phyloP scores from a whole-genome alignment of 495 filamentous ascomycete genomes.

The Penicillium parvum region DNA sequence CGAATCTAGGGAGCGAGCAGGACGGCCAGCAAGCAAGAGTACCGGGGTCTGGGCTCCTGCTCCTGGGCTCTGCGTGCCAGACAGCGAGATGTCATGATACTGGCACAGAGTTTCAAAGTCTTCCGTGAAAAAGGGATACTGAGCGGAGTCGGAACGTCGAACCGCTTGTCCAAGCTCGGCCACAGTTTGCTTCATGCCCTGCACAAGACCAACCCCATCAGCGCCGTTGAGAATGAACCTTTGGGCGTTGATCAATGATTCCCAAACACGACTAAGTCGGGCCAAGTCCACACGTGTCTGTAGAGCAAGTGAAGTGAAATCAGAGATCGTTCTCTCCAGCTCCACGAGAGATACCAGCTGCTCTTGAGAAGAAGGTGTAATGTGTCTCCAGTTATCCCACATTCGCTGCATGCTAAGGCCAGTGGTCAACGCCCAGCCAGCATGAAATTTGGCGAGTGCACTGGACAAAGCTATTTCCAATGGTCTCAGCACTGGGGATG shows the following conservation, averaged over 20 bases:
- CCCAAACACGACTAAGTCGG: slow-evolving; percentile 36
- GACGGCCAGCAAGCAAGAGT: slow-evolving; percentile 39
- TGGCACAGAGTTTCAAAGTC: slow-evolving; percentile 67
- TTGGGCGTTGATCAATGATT: slow-evolving; percentile 43
- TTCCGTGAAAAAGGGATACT: slow-evolving; percentile 46
- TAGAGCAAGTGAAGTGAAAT: slow-evolving; percentile 61
- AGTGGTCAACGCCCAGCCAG: slow-evolving; percentile 57
- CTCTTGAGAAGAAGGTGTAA: slow-evolving; percentile 49
- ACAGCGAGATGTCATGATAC: slow-evolving; percentile 45
- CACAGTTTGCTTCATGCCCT: slow-evolving; percentile 55
- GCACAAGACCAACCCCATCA: slow-evolving; percentile 34
- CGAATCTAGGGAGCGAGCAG: slow-evolving; percentile 29
- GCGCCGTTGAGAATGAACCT: slow-evolving; percentile 38
- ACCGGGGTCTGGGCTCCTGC: slow-evolving; percentile 29
- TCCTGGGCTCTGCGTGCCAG: slow-evolving; percentile 11
- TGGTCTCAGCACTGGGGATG: slow-evolving; percentile 20
- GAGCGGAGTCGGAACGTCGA: slow-evolving; percentile 34
- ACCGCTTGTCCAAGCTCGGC: slow-evolving; percentile 46
- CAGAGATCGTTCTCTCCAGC: slow-evolving; percentile 64
- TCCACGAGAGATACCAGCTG: slow-evolving; percentile 50
- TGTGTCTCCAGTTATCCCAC: slow-evolving; percentile 70
- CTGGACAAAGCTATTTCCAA: slow-evolving; percentile 35
- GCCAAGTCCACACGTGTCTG: slow-evolving; percentile 39
- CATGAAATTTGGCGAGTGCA: slow-evolving; percentile 44
- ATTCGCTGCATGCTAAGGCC: slow-evolving; percentile 82